phyloP scores from a whole-genome alignment of 257 asterid species.

The Solanum ossicruentum region DNA sequence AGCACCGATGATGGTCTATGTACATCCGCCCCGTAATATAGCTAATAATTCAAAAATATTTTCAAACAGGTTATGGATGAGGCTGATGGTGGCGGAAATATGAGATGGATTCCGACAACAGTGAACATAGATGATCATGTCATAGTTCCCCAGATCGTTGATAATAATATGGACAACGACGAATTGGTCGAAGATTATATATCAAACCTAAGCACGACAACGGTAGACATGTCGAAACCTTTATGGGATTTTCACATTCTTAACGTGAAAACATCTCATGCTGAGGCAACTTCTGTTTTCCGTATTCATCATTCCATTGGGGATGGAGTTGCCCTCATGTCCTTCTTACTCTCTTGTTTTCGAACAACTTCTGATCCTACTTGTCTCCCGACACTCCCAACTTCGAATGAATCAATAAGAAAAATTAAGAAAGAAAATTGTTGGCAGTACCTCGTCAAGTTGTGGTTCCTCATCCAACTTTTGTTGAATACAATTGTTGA shows the following conservation, averaged over 20 bases:
- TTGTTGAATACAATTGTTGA: background rate
- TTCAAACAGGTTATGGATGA: background rate
- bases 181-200: background rate
- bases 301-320: background rate
- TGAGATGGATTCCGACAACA: background rate
- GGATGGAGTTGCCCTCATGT: background rate
- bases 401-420: background rate
- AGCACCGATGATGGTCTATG: too few relatives aligned
- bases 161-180: background rate
- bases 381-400: background rate
- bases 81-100: background rate
- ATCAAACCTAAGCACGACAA: background rate
- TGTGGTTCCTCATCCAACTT: background rate
- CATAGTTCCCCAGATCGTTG: background rate
- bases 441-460: background rate
- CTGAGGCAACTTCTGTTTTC: background rate
- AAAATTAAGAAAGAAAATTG: background rate
- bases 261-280: background rate
- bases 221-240: background rate
- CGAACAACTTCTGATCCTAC: background rate
- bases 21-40: background rate
- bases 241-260: background rate
- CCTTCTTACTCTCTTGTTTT: background rate
- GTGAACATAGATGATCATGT: background rate
- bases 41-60: background rate